Evolutionary conservation across 2,329 filamentous ascomycete species (phyloP), one percentile per base, ranked within the genome.

Genomic region (Colletotrichum sp.): DNA sequence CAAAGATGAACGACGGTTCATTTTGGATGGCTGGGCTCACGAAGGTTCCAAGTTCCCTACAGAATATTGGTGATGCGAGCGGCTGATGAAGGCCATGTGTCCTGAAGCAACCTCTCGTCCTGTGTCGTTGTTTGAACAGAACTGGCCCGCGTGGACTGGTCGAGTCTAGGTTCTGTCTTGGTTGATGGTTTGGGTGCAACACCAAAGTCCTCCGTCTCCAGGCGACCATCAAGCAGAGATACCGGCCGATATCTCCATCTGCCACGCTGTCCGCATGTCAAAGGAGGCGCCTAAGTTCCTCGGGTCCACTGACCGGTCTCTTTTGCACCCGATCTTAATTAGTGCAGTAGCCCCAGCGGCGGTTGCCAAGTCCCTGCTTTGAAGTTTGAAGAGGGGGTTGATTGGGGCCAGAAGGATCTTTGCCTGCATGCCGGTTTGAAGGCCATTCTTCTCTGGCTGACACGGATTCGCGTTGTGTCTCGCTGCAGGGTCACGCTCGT

Each of bases 201-300:
- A 15, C 34, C 59, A 63, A 47, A 63, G 59, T 16, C 34, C 18
- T 43, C 59, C 27, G 21, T 55, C 64, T 43, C 16, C 27, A 58
- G 55, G 27, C 18, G 27, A 62, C 55, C 21, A 33, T 16, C 18
- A 16, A 55, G 13, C 55, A 47, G 29, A 47, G 21, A 33, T 29
- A 38, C n/a, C 33, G 36, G 57, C 34, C 38, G 54, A 69, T 31
- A 27, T 33, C 36, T 27, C 51, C 18, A 33, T 31, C 24, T 54
- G 59, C 70, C 59, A 73, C 69, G 47, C 29, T 73, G 66, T 61
- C 54, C 66, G 54, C 66, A 72, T 34, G 21, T 70, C 59, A 51
- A 62, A 62, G 59, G 71, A 66, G 67, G 68, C 70, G 51, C 64
- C 54, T 43, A 38, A 55, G 64, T 55, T 47, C 11, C 18, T 29